Base-by-base conservation (phyloP, 352 stramenopile genomes). In the Phytophthora pisi region DNA sequence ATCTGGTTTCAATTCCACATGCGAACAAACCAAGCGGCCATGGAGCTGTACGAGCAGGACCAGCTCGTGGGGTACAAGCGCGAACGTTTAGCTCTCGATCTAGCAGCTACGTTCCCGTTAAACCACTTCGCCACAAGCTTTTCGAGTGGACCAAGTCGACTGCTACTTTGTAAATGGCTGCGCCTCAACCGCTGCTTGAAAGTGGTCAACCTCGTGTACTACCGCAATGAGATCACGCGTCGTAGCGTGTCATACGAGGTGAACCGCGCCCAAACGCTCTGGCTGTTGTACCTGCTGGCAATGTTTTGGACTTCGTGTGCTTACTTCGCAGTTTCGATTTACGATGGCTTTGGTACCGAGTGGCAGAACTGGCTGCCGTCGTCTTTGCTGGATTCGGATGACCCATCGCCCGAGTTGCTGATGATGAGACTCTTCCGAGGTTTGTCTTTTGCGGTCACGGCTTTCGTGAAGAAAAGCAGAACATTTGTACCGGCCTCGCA, bases 261-360 rank as follows among this genome's bases (percentile, higher is more conserved):
- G 2, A 88, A 89, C 49, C 74, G 68, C 2, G 70, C 82, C n/a
- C 68, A 82, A 51, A 87, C 79, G 16, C 60, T 88, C 15, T 85
- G 78, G 77, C 45, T 88, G 38, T 57, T 89, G 4, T 91, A 89
- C 46, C 36, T 82, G 11, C 51, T 89, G 11, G 76, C 69, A 13
- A 89, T 91, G 58, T 91, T 84, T 57, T 91, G 80, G 80, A 85
- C 71, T 0, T 88, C 80, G 3, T 91, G 82, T 45, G 70, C 78
- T 10, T 89, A 91, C 26, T 86, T 89, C 57, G 79, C 72, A 3
- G 74, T 89, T n/a, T 73, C 81, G 0, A 88, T 86, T 45, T 70
- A 78, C 34, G 78, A 85, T 36, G 77, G 77, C 1, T 89, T 89
- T 51, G 80, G 80, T 8, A 66, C 64, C 0, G 51, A 75, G 11